A percentile compares a stretch with the other conserved stretches of the same genome.
Evolutionary conservation across 208 protist species (phyloP).

Genomic region (Crithidia acanthocephali): DNA sequence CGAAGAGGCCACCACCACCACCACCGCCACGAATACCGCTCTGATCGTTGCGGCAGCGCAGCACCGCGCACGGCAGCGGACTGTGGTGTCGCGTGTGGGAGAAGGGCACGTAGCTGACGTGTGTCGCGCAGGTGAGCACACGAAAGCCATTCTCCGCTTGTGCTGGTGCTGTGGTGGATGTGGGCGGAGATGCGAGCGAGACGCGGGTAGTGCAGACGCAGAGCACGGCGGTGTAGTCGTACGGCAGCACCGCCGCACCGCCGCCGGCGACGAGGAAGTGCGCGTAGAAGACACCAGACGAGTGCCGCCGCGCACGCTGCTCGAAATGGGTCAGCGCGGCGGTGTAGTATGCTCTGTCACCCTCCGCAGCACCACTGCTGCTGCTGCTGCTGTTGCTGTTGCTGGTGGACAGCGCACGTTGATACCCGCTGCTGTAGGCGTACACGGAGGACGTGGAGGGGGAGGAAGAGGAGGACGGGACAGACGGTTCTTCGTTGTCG

Average conservation of each 20-base stretch:
- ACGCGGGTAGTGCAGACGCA: slow-evolving; percentile 45
- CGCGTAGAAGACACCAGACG: slow-evolving; percentile 32
- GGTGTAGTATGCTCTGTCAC: not conserved
- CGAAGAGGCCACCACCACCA: slow-evolving; percentile 35
- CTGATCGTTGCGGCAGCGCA: slow-evolving; percentile 28
- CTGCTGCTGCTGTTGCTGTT: not conserved
- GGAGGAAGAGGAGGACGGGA: not conserved
- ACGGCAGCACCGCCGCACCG: slow-evolving; percentile 73
- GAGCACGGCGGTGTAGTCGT: slow-evolving; percentile 73
- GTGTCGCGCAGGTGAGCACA: slow-evolving; percentile 47
- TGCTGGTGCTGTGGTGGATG: not conserved
- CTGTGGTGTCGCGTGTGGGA: slow-evolving; percentile 40
- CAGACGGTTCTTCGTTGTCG: not conserved
- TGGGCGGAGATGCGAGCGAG: too few relatives aligned
- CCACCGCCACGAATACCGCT: not conserved
- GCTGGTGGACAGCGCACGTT: not conserved
- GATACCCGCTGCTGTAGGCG: slow-evolving; percentile 39
- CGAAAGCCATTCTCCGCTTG: not conserved
- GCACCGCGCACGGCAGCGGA: slow-evolving; percentile 40
- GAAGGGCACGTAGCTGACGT: slow-evolving; percentile 72
- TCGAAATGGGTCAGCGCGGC: slow-evolving; percentile 14
- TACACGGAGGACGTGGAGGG: slow-evolving; percentile 8
- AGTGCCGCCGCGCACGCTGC: slow-evolving; percentile 5
- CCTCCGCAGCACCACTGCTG: not conserved
- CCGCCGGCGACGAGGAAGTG: slow-evolving; percentile 55